Evolutionary conservation across 108 stramenopile species (phyloP).

Genomic region (Stephanodiscus minutulus): DNA sequence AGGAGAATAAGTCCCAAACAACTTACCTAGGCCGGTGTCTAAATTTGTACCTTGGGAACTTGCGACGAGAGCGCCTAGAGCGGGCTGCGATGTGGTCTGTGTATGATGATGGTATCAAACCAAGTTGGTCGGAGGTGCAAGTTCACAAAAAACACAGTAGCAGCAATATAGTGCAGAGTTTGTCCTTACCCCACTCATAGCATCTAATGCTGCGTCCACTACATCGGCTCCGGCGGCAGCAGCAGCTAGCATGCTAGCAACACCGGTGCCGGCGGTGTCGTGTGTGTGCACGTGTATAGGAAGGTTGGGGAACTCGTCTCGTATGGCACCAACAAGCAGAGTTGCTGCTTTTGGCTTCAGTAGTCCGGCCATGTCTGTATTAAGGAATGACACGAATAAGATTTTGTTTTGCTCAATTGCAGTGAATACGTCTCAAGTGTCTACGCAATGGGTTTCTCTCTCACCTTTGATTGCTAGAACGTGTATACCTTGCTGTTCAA

Average conservation of each 20-base stretch:
- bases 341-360: slow-evolving; percentile 90
- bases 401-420: background rate
- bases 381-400: background rate
- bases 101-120: background rate
- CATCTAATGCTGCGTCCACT: slow-evolving; percentile 93
- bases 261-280: slow-evolving; percentile 95
- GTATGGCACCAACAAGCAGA: slow-evolving; percentile 78
- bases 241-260: slow-evolving; percentile 93
- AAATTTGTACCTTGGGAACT: slow-evolving; percentile 75
- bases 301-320: slow-evolving; percentile 87
- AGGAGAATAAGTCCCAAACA: background rate
- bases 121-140: background rate
- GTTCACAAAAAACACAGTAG: background rate
- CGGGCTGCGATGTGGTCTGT: slow-evolving; percentile 90
- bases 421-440: background rate
- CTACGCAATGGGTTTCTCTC: background rate
- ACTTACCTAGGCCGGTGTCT: slow-evolving; percentile 83
- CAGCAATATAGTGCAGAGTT: background rate
- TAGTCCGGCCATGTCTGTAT: slow-evolving; percentile 93
- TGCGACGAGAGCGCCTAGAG: slow-evolving; percentile 92
- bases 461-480: slow-evolving; percentile 91
- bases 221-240: slow-evolving; percentile 95
- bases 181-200: slow-evolving; percentile 76
- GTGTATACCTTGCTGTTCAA: slow-evolving; percentile 85
- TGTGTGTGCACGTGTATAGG: slow-evolving; percentile 96